Evolutionary conservation across 1,139 yeast species (phyloP).

Genomic region (Suhomyces maxii): DNA sequence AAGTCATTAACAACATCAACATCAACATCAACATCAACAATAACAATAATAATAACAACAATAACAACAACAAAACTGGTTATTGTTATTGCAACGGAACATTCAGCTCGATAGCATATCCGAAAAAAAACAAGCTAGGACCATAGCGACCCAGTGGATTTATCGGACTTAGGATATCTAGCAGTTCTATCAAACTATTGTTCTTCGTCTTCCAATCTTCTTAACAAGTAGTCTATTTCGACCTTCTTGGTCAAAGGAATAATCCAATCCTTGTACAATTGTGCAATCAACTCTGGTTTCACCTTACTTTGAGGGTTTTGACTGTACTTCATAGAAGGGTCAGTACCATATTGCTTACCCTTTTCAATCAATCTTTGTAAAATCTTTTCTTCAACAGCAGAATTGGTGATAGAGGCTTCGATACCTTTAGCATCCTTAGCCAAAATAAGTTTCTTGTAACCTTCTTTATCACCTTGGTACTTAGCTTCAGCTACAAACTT

Average conservation of each 20-base stretch:
- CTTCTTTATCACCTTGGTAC: conserved; percentile 65
- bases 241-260: conserved; percentile 94
- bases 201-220: conserved; percentile 70
- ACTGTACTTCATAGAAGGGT: conserved; percentile 72
- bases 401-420: conserved; percentile 78
- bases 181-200: conserved; percentile 1
- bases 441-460: conserved; percentile 63
- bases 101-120: no score
- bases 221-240: conserved; percentile 83
- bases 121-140: no score
- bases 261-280: conserved; percentile 80
- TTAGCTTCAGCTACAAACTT: conserved; percentile 97
- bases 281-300: conserved; percentile 76
- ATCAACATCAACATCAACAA: no score
- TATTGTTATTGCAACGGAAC: no score
- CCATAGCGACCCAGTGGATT: no score
- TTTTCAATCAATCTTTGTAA: conserved; percentile 74
- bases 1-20: no score
- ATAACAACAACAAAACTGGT: no score
- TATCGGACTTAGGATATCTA: no score
- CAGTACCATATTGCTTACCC: conserved; percentile 85
- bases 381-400: conserved; percentile 82
- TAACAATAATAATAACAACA: no score
- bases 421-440: conserved; percentile 71
- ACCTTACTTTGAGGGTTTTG: conserved; percentile 75